Evolutionary conservation across 306 rosid species (phyloP), one percentile per base, ranked within the genome.

Genomic region (Cyclanthera cordifolia): DNA sequence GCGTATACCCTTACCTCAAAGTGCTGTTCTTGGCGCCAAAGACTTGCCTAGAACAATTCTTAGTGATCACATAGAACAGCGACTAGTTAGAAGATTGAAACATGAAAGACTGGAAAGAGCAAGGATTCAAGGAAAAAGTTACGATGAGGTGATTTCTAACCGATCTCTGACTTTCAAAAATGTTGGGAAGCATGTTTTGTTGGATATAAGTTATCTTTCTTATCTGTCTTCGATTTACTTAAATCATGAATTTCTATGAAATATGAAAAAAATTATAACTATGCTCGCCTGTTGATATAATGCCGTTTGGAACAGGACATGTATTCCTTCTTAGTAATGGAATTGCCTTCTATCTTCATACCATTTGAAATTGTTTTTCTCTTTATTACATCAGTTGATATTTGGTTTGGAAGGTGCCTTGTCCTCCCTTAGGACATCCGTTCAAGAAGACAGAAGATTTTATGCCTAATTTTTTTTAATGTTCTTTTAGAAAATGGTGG

Each of bases 1-100:
- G 77, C 97, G 99, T 61, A 86, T 73, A 76, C 97, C 97, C 69
- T 85, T 94, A 72, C 99, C 95, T 34, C 95, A 88, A 74, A 90
- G 84, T 86, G 96, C 99, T 80, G 97, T 94, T 82, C 95, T 94
- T 78, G 97, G 99, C 39, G 99, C 99, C 67, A 94, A 88, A 80
- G 99, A 94, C 81, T 82, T 94, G 60, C 99, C 99, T 0, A 86
- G 82, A 81, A 94, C 97, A 21, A 85, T 84, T 70, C 83, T 94
- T 32, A 94, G 99, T 51, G 97, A 94, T 71, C 96, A 94, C 28
- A 86, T 94, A 51, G 99, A 94, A 75, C 90, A 86, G 20, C 80
- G 97, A 43, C 74, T 94, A 54, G 85, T 85, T 79, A 81, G 52
- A 73, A 79, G 78, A 69, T 85, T 94, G 55, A 90, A 78, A 81